Conservation (phyloP, 2,329 filamentous ascomycete genomes). For the Diaporthe velutina region DNA sequence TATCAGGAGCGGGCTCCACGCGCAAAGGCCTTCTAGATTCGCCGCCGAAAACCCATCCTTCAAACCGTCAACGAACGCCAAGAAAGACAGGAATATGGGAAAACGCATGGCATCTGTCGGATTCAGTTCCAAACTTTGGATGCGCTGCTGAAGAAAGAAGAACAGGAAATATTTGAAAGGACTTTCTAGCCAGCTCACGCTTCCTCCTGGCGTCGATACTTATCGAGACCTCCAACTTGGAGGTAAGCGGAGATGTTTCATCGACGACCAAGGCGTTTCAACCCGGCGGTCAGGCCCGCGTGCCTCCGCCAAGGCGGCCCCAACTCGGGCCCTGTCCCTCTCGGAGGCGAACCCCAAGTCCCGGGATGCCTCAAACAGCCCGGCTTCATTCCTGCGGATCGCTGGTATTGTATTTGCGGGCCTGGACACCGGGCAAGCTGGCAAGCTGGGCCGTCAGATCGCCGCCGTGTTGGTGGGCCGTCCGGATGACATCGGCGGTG, state of each 20-base stretch:
- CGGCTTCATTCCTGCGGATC: not conserved
- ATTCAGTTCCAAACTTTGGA: not conserved
- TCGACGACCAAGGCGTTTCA: constrained; percentile 28
- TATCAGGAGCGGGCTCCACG: constrained; percentile 12
- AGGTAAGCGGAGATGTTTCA: constrained; percentile 29
- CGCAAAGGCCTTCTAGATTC: not conserved
- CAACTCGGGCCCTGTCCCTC: not conserved
- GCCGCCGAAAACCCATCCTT: not conserved
- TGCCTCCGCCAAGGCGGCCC: constrained; percentile 8
- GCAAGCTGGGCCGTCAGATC: not conserved
- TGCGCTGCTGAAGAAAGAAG: not conserved
- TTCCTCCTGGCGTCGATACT: not conserved
- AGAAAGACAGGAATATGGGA: not conserved
- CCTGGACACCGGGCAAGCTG: not conserved
- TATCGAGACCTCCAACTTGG: constrained; percentile 5
- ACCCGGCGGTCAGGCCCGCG: constrained; percentile 10
- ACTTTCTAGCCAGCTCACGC: not conserved
- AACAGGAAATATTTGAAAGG: not conserved
- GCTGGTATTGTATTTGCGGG: not conserved
- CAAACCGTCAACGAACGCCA: not conserved
- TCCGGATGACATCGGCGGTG: not conserved
- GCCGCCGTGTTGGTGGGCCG: not conserved
- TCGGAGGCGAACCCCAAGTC: not conserved
- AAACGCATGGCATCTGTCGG: constrained; percentile 2
- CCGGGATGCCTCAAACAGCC: not conserved